Conservation (phyloP, 148 eudicot species). For the Chenopodium quinoa region DNA sequence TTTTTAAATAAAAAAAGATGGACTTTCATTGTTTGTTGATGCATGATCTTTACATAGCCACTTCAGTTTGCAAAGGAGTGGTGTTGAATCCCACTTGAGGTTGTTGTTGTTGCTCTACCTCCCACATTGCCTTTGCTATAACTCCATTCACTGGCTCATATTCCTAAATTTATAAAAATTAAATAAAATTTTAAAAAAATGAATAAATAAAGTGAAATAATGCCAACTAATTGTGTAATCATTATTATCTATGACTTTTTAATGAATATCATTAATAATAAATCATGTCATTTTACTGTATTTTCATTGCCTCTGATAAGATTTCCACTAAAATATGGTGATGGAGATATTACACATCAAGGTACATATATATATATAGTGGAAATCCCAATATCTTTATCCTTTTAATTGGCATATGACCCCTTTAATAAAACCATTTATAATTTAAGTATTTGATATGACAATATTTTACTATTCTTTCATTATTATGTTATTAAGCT, state of each 20-base stretch:
- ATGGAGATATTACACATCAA: constrained; percentile 6
- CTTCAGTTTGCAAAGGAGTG: constrained; percentile 40
- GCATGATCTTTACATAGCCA: constrained; percentile 33
- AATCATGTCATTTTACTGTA: neutral
- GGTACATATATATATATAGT: neutral
- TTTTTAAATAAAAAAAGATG: neutral
- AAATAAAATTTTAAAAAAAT: too few species aligned
- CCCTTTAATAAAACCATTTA: neutral
- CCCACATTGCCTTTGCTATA: constrained; percentile 60
- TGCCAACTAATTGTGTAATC: neutral
- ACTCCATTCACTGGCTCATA: constrained; percentile 69
- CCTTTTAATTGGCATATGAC: neutral
- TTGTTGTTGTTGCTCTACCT: constrained; percentile 44
- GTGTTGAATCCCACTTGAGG: constrained; percentile 36
- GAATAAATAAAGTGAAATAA: neutral
- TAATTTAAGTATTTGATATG: neutral
- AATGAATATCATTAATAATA: neutral
- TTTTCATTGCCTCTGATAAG: neutral
- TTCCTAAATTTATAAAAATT: constrained; percentile 36
- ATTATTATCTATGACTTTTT: neutral
- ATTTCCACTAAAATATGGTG: constrained; percentile 7
- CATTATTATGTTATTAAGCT: neutral
- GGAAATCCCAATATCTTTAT: constrained; percentile 5
- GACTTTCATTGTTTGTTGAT: neutral
- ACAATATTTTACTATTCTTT: neutral